Evolutionary conservation across 805 yeast species (phyloP), one percentile per base, ranked within the genome.

Genomic region (Starmerella floris): DNA sequence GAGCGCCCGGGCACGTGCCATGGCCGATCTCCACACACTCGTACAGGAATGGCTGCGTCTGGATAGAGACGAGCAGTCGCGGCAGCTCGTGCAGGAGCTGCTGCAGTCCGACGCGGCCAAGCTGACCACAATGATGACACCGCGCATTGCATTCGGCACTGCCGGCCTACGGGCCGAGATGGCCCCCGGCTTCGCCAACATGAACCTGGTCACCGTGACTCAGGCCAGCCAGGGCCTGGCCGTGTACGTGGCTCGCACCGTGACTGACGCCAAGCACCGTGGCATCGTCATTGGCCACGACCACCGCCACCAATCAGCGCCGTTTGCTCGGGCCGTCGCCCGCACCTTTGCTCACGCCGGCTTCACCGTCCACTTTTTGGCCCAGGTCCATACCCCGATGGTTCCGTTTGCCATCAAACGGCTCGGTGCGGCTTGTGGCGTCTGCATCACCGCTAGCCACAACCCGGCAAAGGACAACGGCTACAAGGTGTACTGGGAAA

Each of bases 401-500:
- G 96, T 88, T 1, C 97, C 98, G 1, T 88, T 82, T 61, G 76
- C 81, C 0, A 79, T 88, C 22, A 83, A 81, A 49, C 54, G 64
- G 23, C 68, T 62, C 42, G 50, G 61, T 0, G 82, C 94, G 0
- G 66, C 78, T 0, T 83, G 77, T 39, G 98, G 97, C 20, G 80
- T 88, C 1, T 87, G 87, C 95, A 74, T 87, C 23, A 65, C 72
- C 1, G 65, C 64, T n/a, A 55, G 61, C 30, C 68, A 64, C 49
- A 64, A 64, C 48, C 68, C 58, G 8, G 65, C 63, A 1, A 48
- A 50, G 53, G 95, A 85, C 57, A 87, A 87, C 56, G 97, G 97
- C 0, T 88, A 83, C 63, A 88, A 88, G 57, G 97, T 88, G 1
- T 88, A 91, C 64, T 84, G 91, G 75, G 65, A 69, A 9, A 88